phyloP scores from a whole-genome alignment of 2,329 filamentous ascomycete genomes.

The Fusarium sp. region DNA sequence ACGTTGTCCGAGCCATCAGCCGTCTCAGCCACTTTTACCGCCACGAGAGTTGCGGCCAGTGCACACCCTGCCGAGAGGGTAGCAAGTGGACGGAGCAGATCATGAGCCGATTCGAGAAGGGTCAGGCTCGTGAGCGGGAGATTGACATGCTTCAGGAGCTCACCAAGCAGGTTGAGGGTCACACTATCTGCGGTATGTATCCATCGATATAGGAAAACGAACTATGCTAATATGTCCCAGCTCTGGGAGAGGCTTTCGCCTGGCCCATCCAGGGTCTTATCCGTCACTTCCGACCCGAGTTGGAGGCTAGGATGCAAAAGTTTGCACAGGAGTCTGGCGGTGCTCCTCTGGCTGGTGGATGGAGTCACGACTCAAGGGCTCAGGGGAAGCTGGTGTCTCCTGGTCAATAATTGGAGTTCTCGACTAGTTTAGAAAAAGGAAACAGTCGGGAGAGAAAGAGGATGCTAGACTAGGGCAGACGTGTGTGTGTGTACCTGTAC shows the following conservation, averaged over 20 bases:
- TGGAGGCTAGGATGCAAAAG: slow-evolving; percentile 90
- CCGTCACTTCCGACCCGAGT: slow-evolving; percentile 95
- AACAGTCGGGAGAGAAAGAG: slow-evolving; percentile 23
- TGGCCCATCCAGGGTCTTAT: slow-evolving; percentile 99
- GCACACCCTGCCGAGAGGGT: slow-evolving; percentile 98
- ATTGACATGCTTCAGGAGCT: slow-evolving; percentile 99
- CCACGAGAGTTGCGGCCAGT: slow-evolving; percentile 98
- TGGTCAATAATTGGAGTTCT: slow-evolving; percentile 75
- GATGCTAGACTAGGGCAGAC: slow-evolving; percentile 35
- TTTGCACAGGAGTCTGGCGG: slow-evolving; percentile 81
- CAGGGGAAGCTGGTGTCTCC: slow-evolving; percentile 89
- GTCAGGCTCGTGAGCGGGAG: slow-evolving; percentile 87
- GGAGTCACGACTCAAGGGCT: slow-evolving; percentile 79
- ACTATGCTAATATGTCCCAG: slow-evolving; percentile 57
- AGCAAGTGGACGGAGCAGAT: slow-evolving; percentile 99
- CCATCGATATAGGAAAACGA: neutral
- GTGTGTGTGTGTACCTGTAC: slow-evolving; percentile 46
- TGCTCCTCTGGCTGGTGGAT: slow-evolving; percentile 85
- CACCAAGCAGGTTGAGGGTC: slow-evolving; percentile 98
- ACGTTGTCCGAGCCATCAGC: slow-evolving; percentile 93
- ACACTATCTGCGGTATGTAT: slow-evolving; percentile 92
- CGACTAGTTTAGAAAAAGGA: slow-evolving; percentile 26
- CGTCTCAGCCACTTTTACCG: slow-evolving; percentile 97
- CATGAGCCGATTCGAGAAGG: slow-evolving; percentile 95
- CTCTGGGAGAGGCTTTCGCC: slow-evolving; percentile 96